Percentiles rank a stretch among this genome's conserved stretches.
These are phyloP conservation scores for Sanchytrium tribonematis DNA, from an alignment of 371 early-diverging fungal species.

Conservation along the genomic window DNA sequence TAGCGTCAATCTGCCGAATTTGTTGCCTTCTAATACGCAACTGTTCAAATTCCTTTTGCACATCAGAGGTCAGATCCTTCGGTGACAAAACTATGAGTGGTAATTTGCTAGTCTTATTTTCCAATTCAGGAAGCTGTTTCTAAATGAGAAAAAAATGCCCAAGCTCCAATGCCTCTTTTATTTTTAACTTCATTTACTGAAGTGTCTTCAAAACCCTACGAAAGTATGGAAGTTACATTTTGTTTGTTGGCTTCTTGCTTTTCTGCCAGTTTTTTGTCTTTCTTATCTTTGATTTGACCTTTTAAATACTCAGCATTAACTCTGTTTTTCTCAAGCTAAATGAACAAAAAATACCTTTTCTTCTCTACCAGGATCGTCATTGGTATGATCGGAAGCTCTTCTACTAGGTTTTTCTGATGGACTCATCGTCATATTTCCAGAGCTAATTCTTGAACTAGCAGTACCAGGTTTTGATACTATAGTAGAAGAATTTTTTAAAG, in stretches of 20 bases:
- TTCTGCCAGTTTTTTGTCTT: neutral
- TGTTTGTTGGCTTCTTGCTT: neutral
- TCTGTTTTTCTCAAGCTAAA: neutral
- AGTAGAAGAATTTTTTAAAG: neutral
- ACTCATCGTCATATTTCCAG: too few species aligned
- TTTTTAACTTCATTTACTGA: neutral
- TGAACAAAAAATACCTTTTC: neutral
- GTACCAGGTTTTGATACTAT: neutral
- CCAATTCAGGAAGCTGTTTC: too few species aligned
- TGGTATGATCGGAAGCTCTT: too few species aligned
- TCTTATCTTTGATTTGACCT: neutral
- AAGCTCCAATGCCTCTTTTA: neutral
- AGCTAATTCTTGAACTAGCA: neutral
- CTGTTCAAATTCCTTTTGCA: too few species aligned
- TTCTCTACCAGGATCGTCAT: too few species aligned
- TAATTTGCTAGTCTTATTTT: too few species aligned
- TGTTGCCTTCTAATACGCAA: too few species aligned
- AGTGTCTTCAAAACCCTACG: neutral
- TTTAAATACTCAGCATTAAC: neutral
- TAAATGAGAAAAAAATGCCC: neutral
- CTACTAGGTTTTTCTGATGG: too few species aligned
- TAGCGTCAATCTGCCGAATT: too few species aligned
- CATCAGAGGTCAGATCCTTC: too few species aligned
- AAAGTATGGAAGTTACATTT: constrained; percentile 1
- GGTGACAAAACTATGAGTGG: too few species aligned